Percentiles rank a stretch among this genome's conserved stretches.
These are phyloP conservation scores for Xylariaceae sp. DNA, from an alignment of 2,329 filamentous ascomycete species.

Conservation along the genomic window DNA sequence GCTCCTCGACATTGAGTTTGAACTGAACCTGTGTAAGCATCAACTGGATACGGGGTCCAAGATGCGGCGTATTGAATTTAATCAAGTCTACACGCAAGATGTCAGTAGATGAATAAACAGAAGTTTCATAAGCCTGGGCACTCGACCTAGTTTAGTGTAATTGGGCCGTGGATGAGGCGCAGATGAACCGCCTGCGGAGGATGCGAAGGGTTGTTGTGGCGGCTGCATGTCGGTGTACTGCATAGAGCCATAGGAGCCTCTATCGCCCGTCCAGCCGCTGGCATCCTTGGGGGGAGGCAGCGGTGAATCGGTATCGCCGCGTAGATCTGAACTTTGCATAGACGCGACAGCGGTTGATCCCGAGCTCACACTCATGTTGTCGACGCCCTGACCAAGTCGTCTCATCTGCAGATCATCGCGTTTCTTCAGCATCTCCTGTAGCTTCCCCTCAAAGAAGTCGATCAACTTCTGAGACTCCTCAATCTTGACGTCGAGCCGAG, in stretches of 20 bases:
- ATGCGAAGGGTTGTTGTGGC: slow-evolving; percentile 70
- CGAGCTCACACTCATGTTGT: slow-evolving; percentile 59
- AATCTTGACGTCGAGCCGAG: slow-evolving; percentile 87
- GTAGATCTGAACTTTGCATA: slow-evolving; percentile 41
- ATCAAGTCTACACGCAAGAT: slow-evolving; percentile 66
- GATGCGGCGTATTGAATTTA: slow-evolving; percentile 94
- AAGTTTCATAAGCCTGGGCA: background rate
- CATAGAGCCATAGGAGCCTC: slow-evolving; percentile 58
- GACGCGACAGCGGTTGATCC: slow-evolving; percentile 35
- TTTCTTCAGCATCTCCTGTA: slow-evolving; percentile 81
- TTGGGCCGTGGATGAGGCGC: slow-evolving; percentile 76
- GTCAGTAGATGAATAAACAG: slow-evolving; percentile 1
- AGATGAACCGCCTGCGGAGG: slow-evolving; percentile 61
- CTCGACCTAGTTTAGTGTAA: slow-evolving; percentile 89
- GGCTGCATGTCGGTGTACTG: slow-evolving; percentile 70
- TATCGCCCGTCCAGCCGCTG: slow-evolving; percentile 39
- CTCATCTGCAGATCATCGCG: slow-evolving; percentile 35
- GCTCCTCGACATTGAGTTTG: slow-evolving; percentile 96
- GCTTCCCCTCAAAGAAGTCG: slow-evolving; percentile 89
- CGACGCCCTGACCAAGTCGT: slow-evolving; percentile 57
- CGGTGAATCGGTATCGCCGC: slow-evolving; percentile 46
- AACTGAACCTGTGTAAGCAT: slow-evolving; percentile 99
- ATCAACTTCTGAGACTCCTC: slow-evolving; percentile 90
- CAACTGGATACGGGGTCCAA: slow-evolving; percentile 95
- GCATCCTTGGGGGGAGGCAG: slow-evolving; percentile 72